Evolutionary conservation across 2,329 filamentous ascomycete species (phyloP).

Genomic region (Exophiala dermatitidis): DNA sequence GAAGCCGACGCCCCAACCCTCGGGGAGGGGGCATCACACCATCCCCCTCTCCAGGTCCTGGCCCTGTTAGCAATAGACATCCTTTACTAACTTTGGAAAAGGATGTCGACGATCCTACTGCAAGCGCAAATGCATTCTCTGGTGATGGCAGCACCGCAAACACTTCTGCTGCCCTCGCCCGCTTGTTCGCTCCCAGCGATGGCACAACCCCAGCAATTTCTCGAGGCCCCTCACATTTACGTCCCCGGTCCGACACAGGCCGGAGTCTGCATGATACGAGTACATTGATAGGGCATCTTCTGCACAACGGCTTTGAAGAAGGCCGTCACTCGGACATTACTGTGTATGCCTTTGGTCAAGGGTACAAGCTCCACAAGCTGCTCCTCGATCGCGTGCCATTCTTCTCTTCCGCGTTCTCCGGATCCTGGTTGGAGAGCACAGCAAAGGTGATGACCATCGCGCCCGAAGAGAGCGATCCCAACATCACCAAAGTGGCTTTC

Average conservation of each 20-base stretch:
- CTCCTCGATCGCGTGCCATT: conserved; percentile 51
- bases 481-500: conserved; percentile 48
- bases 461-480: conserved; percentile 48
- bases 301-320: conserved; percentile 45
- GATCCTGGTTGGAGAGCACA: conserved; percentile 50
- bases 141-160: conserved; percentile 18
- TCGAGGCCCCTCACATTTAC: conserved; percentile 28
- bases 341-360: conserved; percentile 46
- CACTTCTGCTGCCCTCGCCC: conserved; percentile 29
- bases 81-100: conserved; percentile 29
- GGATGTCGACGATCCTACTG: conserved; percentile 31
- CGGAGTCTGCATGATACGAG: conserved; percentile 32
- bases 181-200: conserved; percentile 28
- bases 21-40: conserved; percentile 13
- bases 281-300: conserved; percentile 46
- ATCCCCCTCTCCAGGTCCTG: conserved; percentile 7
- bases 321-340: conserved; percentile 50
- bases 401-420: conserved; percentile 49
- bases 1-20: conserved; percentile 15
- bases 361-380: conserved; percentile 48
- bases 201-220: conserved; percentile 25
- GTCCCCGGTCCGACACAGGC: conserved; percentile 23
- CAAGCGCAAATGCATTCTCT: conserved; percentile 12
- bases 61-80: conserved; percentile 17
- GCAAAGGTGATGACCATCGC: conserved; percentile 47